Percentiles rank a stretch among this genome's conserved stretches.
Conservation (phyloP, 23 red algal species). For the Chondrus crispus region DNA sequence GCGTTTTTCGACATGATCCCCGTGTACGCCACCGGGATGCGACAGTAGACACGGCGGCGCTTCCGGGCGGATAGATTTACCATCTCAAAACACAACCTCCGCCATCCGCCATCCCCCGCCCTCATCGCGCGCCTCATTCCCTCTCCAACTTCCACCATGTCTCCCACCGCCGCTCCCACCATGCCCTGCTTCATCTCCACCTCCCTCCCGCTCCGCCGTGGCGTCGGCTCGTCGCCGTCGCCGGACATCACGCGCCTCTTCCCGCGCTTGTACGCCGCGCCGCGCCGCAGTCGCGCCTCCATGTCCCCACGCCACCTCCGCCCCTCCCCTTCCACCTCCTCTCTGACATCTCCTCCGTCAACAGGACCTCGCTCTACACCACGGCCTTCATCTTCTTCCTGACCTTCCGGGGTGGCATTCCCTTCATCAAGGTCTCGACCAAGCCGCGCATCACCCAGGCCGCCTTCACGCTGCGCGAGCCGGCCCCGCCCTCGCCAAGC, state of each 20-base stretch:
- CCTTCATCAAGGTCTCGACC: slow-evolving; percentile 78
- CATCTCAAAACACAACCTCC: too few species aligned
- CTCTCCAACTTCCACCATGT: neutral
- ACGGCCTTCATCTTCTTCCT: slow-evolving; percentile 80
- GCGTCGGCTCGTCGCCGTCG: neutral
- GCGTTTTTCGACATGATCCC: slow-evolving; percentile 61
- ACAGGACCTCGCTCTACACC: slow-evolving; percentile 37
- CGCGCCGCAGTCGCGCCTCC: too few species aligned
- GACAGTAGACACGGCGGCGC: too few species aligned
- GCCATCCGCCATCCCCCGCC: neutral
- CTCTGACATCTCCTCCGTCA: slow-evolving; percentile 48
- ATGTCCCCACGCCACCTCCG: neutral
- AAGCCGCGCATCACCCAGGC: slow-evolving; percentile 76
- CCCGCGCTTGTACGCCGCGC: too few species aligned
- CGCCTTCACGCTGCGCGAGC: slow-evolving; percentile 43
- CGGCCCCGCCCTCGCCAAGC: slow-evolving; percentile 43
- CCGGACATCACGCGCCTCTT: too few species aligned
- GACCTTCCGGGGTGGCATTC: slow-evolving; percentile 74
- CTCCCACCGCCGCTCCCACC: neutral
- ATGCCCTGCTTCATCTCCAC: neutral
- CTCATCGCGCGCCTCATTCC: neutral
- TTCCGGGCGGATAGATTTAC: too few species aligned
- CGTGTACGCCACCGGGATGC: slow-evolving; percentile 79
- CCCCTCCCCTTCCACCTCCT: neutral
- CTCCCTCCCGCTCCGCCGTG: neutral